Conservation (phyloP, 2,329 filamentous ascomycete genomes). For the Gaeumannomyces sp. region DNA sequence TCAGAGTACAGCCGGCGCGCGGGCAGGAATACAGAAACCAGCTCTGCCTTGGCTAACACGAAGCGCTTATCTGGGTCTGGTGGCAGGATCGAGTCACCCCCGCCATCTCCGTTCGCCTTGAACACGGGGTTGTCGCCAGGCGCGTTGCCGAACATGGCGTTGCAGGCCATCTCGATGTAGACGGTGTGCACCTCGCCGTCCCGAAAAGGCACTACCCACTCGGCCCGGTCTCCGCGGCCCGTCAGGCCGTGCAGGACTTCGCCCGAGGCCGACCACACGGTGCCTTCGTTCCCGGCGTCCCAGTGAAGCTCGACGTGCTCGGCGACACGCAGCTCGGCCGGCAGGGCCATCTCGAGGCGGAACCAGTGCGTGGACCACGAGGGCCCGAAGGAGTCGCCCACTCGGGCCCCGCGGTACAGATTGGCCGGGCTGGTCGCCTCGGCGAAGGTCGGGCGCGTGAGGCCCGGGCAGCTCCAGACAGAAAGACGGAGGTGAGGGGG, state of each 20-base stretch:
- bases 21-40: slow-evolving; percentile 56
- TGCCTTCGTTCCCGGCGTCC: slow-evolving; percentile 60
- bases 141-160: slow-evolving; percentile 57
- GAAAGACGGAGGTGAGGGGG: slow-evolving; percentile 14
- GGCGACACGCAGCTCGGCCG: slow-evolving; percentile 46
- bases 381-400: slow-evolving; percentile 57
- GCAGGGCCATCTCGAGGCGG: slow-evolving; percentile 52
- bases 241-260: slow-evolving; percentile 59
- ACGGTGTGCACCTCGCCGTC: slow-evolving; percentile 57
- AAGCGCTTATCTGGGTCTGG: slow-evolving; percentile 54
- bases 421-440: slow-evolving; percentile 12
- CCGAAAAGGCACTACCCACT: slow-evolving; percentile 60
- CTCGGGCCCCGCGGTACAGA: slow-evolving; percentile 27
- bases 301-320: slow-evolving; percentile 60
- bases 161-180: slow-evolving; percentile 66
- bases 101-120: slow-evolving; percentile 25
- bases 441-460: slow-evolving; percentile 14
- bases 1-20: slow-evolving; percentile 56
- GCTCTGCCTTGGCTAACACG: slow-evolving; percentile 49
- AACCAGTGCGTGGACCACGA: slow-evolving; percentile 72
- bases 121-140: slow-evolving; percentile 16
- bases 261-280: slow-evolving; percentile 59
- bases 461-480: slow-evolving; percentile 16
- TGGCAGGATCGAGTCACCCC: slow-evolving; percentile 58
- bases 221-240: slow-evolving; percentile 54